These are phyloP conservation scores for Macrophomina pseudophaseolina DNA, from an alignment of 2,329 filamentous ascomycete genomes.

Conservation along the genomic window DNA sequence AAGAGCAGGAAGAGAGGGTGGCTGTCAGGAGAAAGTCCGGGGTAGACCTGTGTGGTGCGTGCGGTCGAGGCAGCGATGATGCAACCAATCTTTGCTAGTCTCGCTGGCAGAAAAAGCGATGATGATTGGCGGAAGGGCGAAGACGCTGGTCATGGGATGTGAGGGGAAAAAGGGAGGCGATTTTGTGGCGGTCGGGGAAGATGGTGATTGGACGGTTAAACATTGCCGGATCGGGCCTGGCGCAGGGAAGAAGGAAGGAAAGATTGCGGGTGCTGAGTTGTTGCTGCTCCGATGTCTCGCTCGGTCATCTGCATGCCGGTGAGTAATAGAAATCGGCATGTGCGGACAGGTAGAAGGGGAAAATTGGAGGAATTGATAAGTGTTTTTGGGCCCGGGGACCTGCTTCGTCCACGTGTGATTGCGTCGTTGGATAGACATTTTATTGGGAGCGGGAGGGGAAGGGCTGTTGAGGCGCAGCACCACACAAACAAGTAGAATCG, in stretches of 20 bases:
- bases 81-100: not conserved
- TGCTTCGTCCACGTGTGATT: constrained; percentile 3
- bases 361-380: not conserved
- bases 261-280: not conserved
- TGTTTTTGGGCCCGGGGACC: too few species aligned
- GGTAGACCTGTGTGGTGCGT: not conserved
- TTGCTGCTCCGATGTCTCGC: not conserved
- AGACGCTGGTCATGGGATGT: not conserved
- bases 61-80: not conserved
- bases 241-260: not conserved
- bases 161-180: not conserved
- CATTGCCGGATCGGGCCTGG: constrained; percentile 19
- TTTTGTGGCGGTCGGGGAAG: not conserved
- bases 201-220: constrained; percentile 17
- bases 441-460: not conserved
- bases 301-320: constrained; percentile 2
- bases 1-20: too few species aligned
- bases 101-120: not conserved
- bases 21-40: not conserved
- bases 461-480: not conserved
- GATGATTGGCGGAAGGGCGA: not conserved
- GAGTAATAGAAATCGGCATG: not conserved
- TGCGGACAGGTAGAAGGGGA: not conserved
- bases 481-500: not conserved
- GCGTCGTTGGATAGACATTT: not conserved